Evolutionary conservation across 805 yeast genomes (phyloP).

Genomic region (Candida parachauliodes): DNA sequence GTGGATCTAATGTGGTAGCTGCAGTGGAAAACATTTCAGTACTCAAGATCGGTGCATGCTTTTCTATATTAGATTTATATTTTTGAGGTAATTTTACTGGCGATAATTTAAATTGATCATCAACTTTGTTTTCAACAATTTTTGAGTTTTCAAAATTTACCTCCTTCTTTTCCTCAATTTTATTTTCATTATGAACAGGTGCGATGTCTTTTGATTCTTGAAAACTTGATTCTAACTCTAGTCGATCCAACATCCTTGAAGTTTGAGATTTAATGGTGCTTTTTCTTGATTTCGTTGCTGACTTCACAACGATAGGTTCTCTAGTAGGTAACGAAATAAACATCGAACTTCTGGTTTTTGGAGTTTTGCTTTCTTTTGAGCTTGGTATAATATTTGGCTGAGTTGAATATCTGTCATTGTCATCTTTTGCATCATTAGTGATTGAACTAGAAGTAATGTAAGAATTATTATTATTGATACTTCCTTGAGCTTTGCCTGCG

Average conservation of each 20-base stretch:
- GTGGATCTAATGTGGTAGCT: background rate
- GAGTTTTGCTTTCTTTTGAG: conserved; percentile 15
- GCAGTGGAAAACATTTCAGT: background rate
- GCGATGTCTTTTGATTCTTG: background rate
- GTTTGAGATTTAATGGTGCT: conserved; percentile 6
- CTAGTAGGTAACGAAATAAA: conserved; percentile 36
- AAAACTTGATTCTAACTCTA: conserved; percentile 5
- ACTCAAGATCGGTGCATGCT: background rate
- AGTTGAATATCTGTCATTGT: too few species aligned
- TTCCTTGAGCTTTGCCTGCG: conserved; percentile 24
- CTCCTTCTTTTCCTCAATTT: background rate
- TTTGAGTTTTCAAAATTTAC: background rate
- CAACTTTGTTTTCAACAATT: background rate
- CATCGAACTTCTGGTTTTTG: conserved; percentile 28
- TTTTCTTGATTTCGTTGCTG: conserved; percentile 11
- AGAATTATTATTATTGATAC: background rate
- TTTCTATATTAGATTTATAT: background rate
- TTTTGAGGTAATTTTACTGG: conserved; percentile 11
- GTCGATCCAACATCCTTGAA: conserved; percentile 2
- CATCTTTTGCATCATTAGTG: background rate
- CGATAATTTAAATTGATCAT: conserved; percentile 10
- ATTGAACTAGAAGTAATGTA: background rate
- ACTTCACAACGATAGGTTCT: conserved; percentile 31
- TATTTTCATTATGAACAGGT: background rate
- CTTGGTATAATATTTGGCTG: background rate